Base-by-base conservation (phyloP, 352 stramenopile genomes). In the Phytopythium sindhum region DNA sequence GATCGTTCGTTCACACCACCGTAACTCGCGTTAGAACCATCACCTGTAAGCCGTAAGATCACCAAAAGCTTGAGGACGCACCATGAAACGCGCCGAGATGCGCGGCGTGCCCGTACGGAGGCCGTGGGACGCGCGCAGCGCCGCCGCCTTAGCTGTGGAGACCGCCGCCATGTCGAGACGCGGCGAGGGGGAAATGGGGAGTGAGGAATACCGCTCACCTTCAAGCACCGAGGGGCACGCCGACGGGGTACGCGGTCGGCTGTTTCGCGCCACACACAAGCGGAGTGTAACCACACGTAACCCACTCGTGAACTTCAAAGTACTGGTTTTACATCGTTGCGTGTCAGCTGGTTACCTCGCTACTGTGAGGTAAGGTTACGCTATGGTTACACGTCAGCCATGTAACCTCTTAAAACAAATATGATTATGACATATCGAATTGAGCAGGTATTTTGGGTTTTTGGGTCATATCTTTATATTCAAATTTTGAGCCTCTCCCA, bases 401-500 rank as follows among this genome's bases (percentile, higher is more conserved):
- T 19, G 12, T 5, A 2, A n/a, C 39, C 39, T 45, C 14, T 45
- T 21, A 2, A 45, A 45, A 45, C 17, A n/a, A 23, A 48, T 48
- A 48, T n/a, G 21, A 24, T 4, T 5, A 23, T 1, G 15, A 12
- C 14, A 2, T 12, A 48, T 24, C 0, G 7, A 48, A 2, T 48
- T 21, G 2, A 21, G 24, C 19, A 24, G 41, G 39, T 44, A 2
- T 3, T 44, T 44, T 44, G 39, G 39, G 39, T 44, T 19, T 44
- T 44, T 44, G 44, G 44, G 44, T 53, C 9, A 31, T 33, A 31
- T 26, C 44, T n/a, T 51, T 23, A 15, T 1, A 23, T 53, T 53
- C 24, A 53, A 53, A 53, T 12, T 37, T 37, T 33, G 26, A 54
- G 37, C 48, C 48, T 54, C 48, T 54, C 24, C 48, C 48, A 26